Evolutionary conservation across 2,329 filamentous ascomycete species (phyloP), one percentile per base, ranked within the genome.

Genomic region (Davidsoniella virescens): DNA sequence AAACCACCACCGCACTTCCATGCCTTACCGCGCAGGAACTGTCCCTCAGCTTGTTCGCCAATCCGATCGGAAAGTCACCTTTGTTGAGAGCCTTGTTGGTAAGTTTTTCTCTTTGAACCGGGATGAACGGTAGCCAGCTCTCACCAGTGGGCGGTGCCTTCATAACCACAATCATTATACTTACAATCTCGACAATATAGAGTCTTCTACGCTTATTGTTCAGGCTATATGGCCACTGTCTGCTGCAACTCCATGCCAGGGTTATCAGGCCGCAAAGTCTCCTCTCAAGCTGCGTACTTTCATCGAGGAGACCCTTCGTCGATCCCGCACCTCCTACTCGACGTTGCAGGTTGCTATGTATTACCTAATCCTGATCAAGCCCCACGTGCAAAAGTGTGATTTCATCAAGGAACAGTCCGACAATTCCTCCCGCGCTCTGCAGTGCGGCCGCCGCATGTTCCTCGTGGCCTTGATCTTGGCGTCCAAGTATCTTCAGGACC

Each of bases 381-480:
- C 85, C 18, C 85, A 87, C 65, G 80, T 98, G 49, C 88, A 87
- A 12, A 79, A 76, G 56, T 33, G 29, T 33, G 29, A 12, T 12
- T 33, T 33, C 9, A 76, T 78, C 58, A 85, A 84, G 75, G 85
- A 94, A 66, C 86, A 93, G 65, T 72, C 78, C 25, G 74, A 82
- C 56, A 83, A 90, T 59, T 74, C 75, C 53, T 76, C 76, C 59
- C 83, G 87, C 55, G 86, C 87, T 39, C 76, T 98, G 61, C 88
- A 94, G 66, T 96, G 92, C 65, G 92, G 92, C 50, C 84, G 92
- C 55, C 87, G 92, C 60, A 96, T 96, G 90, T 96, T 98, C 63
- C 75, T 98, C 49, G 82, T 92, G 9, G 88, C 90, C 44, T 73
- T 98, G 54, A 96, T 98, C 57, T 73, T 98, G 51, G 92, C 92